Conservation (phyloP, 768 basidiomycete species). For the Pisolithus orientalis region DNA sequence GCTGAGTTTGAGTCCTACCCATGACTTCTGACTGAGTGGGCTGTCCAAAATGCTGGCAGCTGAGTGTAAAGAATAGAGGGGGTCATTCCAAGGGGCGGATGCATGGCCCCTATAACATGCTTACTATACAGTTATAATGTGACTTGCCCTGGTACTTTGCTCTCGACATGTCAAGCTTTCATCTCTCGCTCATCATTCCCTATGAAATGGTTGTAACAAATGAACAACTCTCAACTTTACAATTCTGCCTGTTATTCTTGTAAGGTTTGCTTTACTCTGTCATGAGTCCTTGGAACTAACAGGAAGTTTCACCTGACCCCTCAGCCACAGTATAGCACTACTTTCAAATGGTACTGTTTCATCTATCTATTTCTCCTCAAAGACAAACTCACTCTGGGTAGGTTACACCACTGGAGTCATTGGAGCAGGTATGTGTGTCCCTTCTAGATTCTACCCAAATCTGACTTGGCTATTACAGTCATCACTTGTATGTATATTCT, state of each 20-base stretch:
- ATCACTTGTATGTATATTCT: constrained; percentile 49
- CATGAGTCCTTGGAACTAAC: no score
- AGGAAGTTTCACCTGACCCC: no score
- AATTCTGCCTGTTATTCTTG: constrained; percentile 64
- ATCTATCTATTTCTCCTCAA: constrained; percentile 1
- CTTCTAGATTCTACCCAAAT: neutral
- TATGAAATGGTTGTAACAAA: constrained; percentile 4
- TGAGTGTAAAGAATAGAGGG: no score
- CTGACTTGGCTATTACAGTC: constrained; percentile 35
- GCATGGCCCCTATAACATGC: no score
- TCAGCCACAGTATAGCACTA: constrained; percentile 77
- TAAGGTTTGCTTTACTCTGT: constrained; percentile 40
- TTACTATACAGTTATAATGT: no score
- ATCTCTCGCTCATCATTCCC: neutral
- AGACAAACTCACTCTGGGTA: constrained; percentile 18
- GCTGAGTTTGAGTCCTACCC: no score
- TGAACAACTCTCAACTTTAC: constrained; percentile 40
- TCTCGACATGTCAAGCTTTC: no score
- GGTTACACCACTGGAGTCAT: constrained; percentile 81
- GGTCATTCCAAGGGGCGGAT: no score
- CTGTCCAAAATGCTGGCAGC: no score
- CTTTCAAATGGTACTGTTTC: constrained; percentile 68
- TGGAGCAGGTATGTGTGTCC: constrained; percentile 52
- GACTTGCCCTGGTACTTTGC: no score
- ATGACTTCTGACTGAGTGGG: no score